Conservation (phyloP, 2,329 filamentous ascomycete species). For the Penicillium brevicompactum region DNA sequence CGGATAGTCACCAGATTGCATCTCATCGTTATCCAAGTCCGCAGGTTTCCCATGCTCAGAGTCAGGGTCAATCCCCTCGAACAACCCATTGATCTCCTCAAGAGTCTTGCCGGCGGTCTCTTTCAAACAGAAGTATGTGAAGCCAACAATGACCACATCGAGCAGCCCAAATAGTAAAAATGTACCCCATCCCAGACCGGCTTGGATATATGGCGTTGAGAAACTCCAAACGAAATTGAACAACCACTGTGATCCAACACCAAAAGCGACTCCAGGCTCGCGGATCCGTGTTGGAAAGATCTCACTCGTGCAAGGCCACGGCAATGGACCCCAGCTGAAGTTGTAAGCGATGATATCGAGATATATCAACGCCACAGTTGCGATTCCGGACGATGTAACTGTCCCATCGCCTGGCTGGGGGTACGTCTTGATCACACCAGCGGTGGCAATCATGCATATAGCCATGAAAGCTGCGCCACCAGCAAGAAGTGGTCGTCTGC, state of each 20-base stretch:
- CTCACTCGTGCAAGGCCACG: conserved; percentile 43
- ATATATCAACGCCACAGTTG: conserved; percentile 58
- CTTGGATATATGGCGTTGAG: conserved; percentile 47
- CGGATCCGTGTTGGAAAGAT: conserved; percentile 44
- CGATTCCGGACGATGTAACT: conserved; percentile 51
- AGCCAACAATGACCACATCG: conserved; percentile 50
- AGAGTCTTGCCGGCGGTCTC: conserved; percentile 59
- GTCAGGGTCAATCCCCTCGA: conserved; percentile 40
- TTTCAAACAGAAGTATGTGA: conserved; percentile 57
- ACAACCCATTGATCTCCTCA: conserved; percentile 59
- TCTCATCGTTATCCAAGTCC: background rate
- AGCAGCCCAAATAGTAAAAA: conserved; percentile 47
- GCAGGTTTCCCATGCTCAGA: conserved; percentile 14
- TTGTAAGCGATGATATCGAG: conserved; percentile 54
- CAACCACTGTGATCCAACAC: conserved; percentile 44
- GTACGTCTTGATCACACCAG: conserved; percentile 47
- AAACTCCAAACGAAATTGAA: conserved; percentile 47
- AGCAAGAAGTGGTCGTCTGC: conserved; percentile 55
- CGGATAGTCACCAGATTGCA: background rate
- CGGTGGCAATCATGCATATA: conserved; percentile 52
- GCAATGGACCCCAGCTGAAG: conserved; percentile 44
- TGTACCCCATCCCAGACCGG: conserved; percentile 51
- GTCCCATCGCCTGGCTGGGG: conserved; percentile 38
- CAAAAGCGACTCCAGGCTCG: conserved; percentile 42
- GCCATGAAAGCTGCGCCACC: conserved; percentile 48